Base-by-base conservation (phyloP, 345 rosid species). In the Gossypium turneri region DNA sequence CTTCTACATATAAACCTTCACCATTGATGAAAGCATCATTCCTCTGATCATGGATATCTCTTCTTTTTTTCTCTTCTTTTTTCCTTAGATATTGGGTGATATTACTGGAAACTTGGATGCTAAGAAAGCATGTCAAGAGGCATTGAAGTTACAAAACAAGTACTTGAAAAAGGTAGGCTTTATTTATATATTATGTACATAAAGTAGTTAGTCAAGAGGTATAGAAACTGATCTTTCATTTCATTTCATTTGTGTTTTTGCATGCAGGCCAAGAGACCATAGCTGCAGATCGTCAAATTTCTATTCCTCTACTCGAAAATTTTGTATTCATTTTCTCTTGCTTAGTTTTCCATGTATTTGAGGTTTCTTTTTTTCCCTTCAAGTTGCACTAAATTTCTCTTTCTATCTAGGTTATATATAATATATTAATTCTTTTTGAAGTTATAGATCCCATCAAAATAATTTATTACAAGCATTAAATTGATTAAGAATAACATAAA, bases 121-220 rank as follows among this genome's bases (percentile, higher is more conserved):
- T 2, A 94, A 79, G 79, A 91, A 91, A 72, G 92, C 96, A 24
- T 92, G 97, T 68, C 76, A 81, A 11, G 95, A 86, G 71, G 98
- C 95, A 47, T 75, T 94, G 79, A 92, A 92, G 87, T 85, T 94
- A 64, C 95, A 94, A 20, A 87, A 86, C 68, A 92, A 91, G 80
- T 94, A 90, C 76, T 81, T 91, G 72, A 83, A 62, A 81, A 91
- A 91, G 94, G 98, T 92, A 65, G 29, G 34, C 76, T 48, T 58
- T 34, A 53, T n/a, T 53, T n/a, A 1, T 50, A 5, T 47, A 34
- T 34, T 34, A 5, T 34, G 20, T 62, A 34, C 9, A 12, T 13
- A 27, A 67, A 22, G 25, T 47, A 67, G n/a, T 67, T 48, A 13
- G 20, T 16, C 50, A 68, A 68, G 11, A 50, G n/a, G 58, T 13